Base-by-base conservation (phyloP, 371 early-diverging fungal genomes). In the Mortierella sp. region DNA sequence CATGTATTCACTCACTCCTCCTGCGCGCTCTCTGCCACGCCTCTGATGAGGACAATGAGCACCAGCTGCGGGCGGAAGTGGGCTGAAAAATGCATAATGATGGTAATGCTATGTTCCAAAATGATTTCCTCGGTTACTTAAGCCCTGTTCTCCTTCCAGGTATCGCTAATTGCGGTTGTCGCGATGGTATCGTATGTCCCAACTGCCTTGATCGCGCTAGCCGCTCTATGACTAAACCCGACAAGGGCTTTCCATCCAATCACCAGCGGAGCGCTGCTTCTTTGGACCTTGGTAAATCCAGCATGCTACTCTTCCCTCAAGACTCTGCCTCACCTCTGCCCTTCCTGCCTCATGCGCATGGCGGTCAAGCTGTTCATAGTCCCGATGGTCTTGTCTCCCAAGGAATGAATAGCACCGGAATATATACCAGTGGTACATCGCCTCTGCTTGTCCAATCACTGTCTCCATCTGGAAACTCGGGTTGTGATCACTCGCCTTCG, bases 211-310 rank as follows among this genome's bases (percentile, higher is more conserved):
- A 70, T 15, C 67, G 45, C 19, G 26, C 60, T 7, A 65, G 59
- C n/a, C 72, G 63, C 53, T 64, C 60, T 37, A 63, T 47, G 17
- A 45, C 62, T 63, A 69, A 73, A 64, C 68, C 70, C 40, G 22
- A 37, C 60, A 72, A 76, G 61, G 51, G 31, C 59, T 64, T 57
- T 43, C 31, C 59, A 28, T 28, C 72, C 49, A 68, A 57, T 42
- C 73, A 62, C 28, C 79, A 68, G 42, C 69, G 73, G 13, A 73
- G 66, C 55, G 22, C 73, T 28, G 59, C 70, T 15, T 78, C 73
- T n/a, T 45, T 78, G 57, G 79, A 78, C 43, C 70, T 78, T 15
- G 73, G 79, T 60, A 72, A 78, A 43, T 23, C 73, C 10, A 70
- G 66, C 22, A 61, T 64, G 43, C 42, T 68, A 6, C 63, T 66